Evolutionary conservation across 257 asterid species (phyloP).

Genomic region (Eucommia ulmoides): DNA sequence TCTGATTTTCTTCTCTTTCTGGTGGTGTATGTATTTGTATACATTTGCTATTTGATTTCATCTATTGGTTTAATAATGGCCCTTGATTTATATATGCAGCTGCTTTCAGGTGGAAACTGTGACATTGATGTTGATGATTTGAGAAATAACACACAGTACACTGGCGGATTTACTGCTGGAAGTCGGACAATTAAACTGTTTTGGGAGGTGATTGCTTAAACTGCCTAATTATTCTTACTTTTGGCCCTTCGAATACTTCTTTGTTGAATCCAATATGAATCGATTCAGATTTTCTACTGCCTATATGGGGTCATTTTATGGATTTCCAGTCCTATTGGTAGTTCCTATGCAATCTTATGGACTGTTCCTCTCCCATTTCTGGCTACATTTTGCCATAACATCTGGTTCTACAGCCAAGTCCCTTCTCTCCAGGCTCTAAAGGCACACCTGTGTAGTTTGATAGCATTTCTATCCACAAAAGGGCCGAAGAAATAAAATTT

Average conservation of each 20-base stretch:
- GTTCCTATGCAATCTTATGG: no score
- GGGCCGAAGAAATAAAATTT: no score
- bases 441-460: no score
- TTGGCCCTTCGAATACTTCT: background rate
- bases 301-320: no score
- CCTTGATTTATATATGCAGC: conserved; percentile 27
- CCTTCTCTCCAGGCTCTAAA: no score
- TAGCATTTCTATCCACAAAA: no score
- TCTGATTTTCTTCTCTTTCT: no score
- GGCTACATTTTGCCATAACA: no score
- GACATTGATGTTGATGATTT: conserved; percentile 90
- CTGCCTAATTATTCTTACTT: conserved; percentile 4
- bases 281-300: conserved; percentile 7
- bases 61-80: conserved; percentile 13
- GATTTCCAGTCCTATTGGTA: no score
- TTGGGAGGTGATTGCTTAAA: conserved; percentile 90
- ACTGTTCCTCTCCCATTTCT: no score
- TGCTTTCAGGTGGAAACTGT: conserved; percentile 84
- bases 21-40: background rate
- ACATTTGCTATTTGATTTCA: conserved; percentile 2
- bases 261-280: conserved; percentile 5
- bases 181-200: conserved; percentile 78
- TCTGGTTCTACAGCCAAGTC: no score
- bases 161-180: conserved; percentile 89
- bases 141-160: conserved; percentile 70